Evolutionary conservation across 805 yeast genomes (phyloP).

Genomic region (Phaffomyces antillensis): DNA sequence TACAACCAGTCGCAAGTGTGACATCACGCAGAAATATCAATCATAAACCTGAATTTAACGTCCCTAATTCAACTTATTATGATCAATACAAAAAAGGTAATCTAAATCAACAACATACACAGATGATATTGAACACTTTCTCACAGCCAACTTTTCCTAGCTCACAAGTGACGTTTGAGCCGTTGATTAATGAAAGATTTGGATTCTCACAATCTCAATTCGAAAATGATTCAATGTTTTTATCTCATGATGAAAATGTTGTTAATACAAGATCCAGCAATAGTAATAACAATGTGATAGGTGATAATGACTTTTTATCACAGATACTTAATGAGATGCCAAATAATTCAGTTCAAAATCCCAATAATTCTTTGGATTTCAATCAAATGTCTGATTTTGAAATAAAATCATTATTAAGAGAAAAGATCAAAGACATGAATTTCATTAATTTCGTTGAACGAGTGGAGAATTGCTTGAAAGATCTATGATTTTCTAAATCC

Average conservation of each 20-base stretch:
- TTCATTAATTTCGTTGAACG: conserved; percentile 21
- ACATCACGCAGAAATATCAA: too few species aligned
- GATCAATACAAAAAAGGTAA: background rate
- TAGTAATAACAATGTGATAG: too few species aligned
- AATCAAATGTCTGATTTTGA: conserved; percentile 14
- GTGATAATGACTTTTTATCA: too few species aligned
- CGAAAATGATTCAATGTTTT: too few species aligned
- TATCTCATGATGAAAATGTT: too few species aligned
- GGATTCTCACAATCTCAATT: too few species aligned
- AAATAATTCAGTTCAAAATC: background rate
- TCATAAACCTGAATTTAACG: too few species aligned
- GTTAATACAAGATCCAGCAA: too few species aligned
- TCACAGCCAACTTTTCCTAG: conserved; percentile 2
- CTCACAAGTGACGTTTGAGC: conserved; percentile 1
- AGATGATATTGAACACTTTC: background rate
- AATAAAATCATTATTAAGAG: conserved; percentile 11
- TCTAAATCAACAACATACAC: conserved; percentile 1
- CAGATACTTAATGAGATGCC: too few species aligned
- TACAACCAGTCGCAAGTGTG: too few species aligned
- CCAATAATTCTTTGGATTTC: background rate
- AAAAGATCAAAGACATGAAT: conserved; percentile 17
- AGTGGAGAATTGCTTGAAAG: conserved; percentile 16
- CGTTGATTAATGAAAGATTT: background rate
- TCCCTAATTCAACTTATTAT: too few species aligned
- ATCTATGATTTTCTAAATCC: conserved; percentile 1